Base-by-base conservation (phyloP, 768 basidiomycete species). In the Cyathus striatus region DNA sequence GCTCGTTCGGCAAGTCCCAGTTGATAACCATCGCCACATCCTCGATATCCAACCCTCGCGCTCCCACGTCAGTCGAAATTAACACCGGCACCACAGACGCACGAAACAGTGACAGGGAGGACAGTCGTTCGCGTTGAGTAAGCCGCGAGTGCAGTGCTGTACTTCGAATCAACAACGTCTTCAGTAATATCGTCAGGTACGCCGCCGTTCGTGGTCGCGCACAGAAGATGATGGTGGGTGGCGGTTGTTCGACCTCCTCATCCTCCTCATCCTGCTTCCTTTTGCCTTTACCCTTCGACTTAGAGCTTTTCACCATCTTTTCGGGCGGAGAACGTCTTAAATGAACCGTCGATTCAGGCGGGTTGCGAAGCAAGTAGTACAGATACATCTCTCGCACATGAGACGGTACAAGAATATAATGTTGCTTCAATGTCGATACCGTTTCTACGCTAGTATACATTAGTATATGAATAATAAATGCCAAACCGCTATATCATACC, bases 21-120 rank as follows among this genome's bases (percentile, higher is more conserved):
- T 99, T 98, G 44, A 99, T 73, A 16, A 99, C 91, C 70, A 97
- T 81, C 9, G 89, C 92, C 9, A 99, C 94, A 51, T 94, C 90
- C 47, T 91, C 91, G 43, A 98, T 95, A 65, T 98, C 96, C 45
- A 99, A 65, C 23, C 96, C 96, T 55, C 96, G 83, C 16, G 89
- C 86, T 13, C 91, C 96, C 23, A 99, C 95, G 58, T 97, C 95
- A 6, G 95, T 98, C 23, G 88, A 90, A 36, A 99, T 77, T 38
- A 99, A 71, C 34, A 99, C 89, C 0, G 94, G 93, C 27, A 97
- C 82, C 38, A 92, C 79, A 14, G 76, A 82, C 0, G 89, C 81
- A 41, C 90, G 80, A 68, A 98, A 99, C 25, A 90, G 66, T 6
- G 83, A 79, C n/a, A 99, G 66, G 7, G 90, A 91, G 3, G 75